phyloP scores from a whole-genome alignment of 2,329 filamentous ascomycete species.

The Verticillium tricorpus region DNA sequence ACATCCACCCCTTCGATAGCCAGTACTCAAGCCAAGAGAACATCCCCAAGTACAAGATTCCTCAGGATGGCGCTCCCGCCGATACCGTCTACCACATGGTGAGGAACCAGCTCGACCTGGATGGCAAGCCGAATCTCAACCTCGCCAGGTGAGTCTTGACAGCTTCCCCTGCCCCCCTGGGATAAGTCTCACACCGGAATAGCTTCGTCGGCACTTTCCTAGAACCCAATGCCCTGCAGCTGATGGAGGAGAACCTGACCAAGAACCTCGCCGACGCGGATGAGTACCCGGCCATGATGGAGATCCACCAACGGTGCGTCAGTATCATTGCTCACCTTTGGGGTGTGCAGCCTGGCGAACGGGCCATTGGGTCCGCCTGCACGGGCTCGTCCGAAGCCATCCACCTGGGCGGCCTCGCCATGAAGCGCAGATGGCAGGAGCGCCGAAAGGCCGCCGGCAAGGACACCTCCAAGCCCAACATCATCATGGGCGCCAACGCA shows the following conservation, averaged over 20 bases:
- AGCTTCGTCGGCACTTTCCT: conserved; percentile 70
- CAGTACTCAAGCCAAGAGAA: conserved; percentile 50
- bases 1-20: conserved; percentile 53
- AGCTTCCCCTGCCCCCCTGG: neutral
- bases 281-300: conserved; percentile 53
- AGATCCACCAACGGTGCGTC: conserved; percentile 63
- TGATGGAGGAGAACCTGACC: conserved; percentile 63
- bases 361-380: conserved; percentile 63
- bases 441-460: conserved; percentile 55
- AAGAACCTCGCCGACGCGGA: conserved; percentile 73
- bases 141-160: conserved; percentile 44
- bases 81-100: conserved; percentile 63
- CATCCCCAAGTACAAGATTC: conserved; percentile 55
- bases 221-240: conserved; percentile 59
- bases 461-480: conserved; percentile 61
- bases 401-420: conserved; percentile 64
- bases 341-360: conserved; percentile 57
- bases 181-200: neutral
- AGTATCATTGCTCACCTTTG: conserved; percentile 65
- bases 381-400: conserved; percentile 70
- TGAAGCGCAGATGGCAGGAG: conserved; percentile 73
- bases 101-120: conserved; percentile 58
- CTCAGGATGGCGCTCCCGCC: conserved; percentile 51
- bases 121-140: conserved; percentile 64
- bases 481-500: conserved; percentile 70